A percentile compares a stretch with the other conserved stretches of the same genome.
phyloP scores from a whole-genome alignment of 495 filamentous ascomycete species.

The Amniculicola lignicola region DNA sequence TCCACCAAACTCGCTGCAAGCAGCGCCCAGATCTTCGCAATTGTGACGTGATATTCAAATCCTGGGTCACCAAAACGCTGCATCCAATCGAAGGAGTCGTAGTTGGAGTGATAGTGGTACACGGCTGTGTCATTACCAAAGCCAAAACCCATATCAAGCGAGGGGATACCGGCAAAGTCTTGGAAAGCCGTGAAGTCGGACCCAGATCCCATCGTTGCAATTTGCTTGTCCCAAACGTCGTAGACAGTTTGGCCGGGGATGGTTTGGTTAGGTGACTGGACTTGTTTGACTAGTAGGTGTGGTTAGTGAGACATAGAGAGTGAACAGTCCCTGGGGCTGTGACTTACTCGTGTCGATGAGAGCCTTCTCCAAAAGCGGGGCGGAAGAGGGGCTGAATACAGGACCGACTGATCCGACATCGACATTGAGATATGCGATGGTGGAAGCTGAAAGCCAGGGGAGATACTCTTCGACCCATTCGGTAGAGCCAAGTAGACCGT shows the following conservation, averaged over 20 bases:
- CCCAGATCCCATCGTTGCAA: constrained; percentile 66
- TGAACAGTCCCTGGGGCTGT: no score
- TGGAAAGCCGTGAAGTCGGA: constrained; percentile 75
- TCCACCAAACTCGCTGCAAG: constrained; percentile 44
- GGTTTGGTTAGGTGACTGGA: constrained; percentile 76
- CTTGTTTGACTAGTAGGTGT: constrained; percentile 39
- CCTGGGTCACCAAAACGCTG: constrained; percentile 60
- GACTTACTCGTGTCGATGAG: constrained; percentile 63
- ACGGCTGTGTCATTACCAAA: constrained; percentile 49
- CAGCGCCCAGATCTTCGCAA: constrained; percentile 56
- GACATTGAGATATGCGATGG: constrained; percentile 68
- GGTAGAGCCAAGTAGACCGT: constrained; percentile 65
- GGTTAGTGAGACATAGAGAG: background rate
- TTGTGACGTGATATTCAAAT: constrained; percentile 60
- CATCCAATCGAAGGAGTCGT: constrained; percentile 76
- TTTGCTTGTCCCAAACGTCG: constrained; percentile 58
- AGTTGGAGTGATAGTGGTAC: constrained; percentile 78
- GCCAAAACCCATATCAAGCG: constrained; percentile 59
- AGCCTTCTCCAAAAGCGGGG: constrained; percentile 75
- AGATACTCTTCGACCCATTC: constrained; percentile 82
- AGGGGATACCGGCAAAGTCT: constrained; percentile 67
- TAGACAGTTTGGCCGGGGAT: constrained; percentile 61
- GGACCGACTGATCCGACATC: constrained; percentile 60
- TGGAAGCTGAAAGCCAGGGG: constrained; percentile 62
- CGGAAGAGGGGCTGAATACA: constrained; percentile 57